Conservation (phyloP, 306 rosid genomes). For the Potentilla sterilis region DNA sequence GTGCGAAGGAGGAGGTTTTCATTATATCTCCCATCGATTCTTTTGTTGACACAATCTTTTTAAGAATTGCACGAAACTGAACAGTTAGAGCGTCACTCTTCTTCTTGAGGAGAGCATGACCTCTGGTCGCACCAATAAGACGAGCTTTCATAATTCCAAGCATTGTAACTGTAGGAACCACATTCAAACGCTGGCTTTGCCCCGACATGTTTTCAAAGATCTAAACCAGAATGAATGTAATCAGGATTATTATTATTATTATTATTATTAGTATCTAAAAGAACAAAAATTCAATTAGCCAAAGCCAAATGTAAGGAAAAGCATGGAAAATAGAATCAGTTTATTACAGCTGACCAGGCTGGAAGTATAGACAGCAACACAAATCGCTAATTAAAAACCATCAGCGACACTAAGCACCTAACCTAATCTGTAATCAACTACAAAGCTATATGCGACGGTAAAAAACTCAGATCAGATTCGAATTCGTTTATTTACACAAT, state of each 20-base stretch:
- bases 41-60: conserved; percentile 83
- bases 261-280: background rate
- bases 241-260: too few species aligned
- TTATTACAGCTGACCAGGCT: background rate
- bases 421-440: background rate
- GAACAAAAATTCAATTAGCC: background rate
- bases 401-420: background rate
- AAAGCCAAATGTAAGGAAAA: background rate
- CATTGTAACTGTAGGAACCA: conserved; percentile 95
- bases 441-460: background rate
- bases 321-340: background rate
- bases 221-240: conserved; percentile 27
- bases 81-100: conserved; percentile 94
- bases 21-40: conserved; percentile 95
- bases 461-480: conserved; percentile 8
- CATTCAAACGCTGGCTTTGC: conserved; percentile 84
- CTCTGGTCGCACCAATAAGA: conserved; percentile 84
- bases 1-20: conserved; percentile 80
- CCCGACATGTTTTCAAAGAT: conserved; percentile 65
- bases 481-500: background rate
- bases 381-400: background rate
- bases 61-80: conserved; percentile 82
- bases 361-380: background rate
- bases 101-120: conserved; percentile 95
- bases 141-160: conserved; percentile 85